phyloP scores from a whole-genome alignment of 805 yeast genomes.

The Candida boidinii region DNA sequence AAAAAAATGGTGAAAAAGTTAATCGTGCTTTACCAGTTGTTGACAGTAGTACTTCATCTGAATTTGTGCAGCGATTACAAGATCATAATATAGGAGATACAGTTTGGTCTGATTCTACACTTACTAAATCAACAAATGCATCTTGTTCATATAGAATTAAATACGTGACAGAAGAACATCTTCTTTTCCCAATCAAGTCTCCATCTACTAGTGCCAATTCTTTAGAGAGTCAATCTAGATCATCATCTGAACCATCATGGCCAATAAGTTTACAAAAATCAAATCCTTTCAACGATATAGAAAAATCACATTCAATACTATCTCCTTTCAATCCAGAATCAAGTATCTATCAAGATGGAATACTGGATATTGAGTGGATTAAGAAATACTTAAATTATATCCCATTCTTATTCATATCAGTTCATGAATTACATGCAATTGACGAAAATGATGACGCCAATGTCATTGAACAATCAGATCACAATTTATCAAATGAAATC shows the following conservation, averaged over 20 bases:
- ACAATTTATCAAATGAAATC: slow-evolving; percentile 29
- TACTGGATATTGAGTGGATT: slow-evolving; percentile 42
- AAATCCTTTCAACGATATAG: slow-evolving; percentile 8
- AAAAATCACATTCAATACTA: slow-evolving; percentile 14
- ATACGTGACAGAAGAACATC: no score
- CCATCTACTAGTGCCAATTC: no score
- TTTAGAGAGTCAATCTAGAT: no score
- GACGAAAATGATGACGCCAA: slow-evolving; percentile 21
- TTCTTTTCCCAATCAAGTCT: no score
- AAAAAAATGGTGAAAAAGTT: slow-evolving; percentile 7
- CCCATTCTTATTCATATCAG: slow-evolving; percentile 41
- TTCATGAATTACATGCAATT: slow-evolving; percentile 28
- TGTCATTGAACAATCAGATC: slow-evolving; percentile 17
- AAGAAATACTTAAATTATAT: slow-evolving; percentile 36
- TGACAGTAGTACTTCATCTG: slow-evolving; percentile 20
- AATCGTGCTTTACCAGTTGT: slow-evolving; percentile 13
- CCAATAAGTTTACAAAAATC: no score
- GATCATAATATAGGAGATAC: slow-evolving; percentile 17
- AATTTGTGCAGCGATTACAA: slow-evolving; percentile 22
- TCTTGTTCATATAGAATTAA: no score
- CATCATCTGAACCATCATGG: no score
- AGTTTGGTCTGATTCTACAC: slow-evolving; percentile 10
- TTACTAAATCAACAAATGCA: no score
- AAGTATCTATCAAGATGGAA: slow-evolving; percentile 29
- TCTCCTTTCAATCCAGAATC: slow-evolving; percentile 40